Evolutionary conservation across 2,329 filamentous ascomycete species (phyloP).

Genomic region (Ramichloridium luteum): DNA sequence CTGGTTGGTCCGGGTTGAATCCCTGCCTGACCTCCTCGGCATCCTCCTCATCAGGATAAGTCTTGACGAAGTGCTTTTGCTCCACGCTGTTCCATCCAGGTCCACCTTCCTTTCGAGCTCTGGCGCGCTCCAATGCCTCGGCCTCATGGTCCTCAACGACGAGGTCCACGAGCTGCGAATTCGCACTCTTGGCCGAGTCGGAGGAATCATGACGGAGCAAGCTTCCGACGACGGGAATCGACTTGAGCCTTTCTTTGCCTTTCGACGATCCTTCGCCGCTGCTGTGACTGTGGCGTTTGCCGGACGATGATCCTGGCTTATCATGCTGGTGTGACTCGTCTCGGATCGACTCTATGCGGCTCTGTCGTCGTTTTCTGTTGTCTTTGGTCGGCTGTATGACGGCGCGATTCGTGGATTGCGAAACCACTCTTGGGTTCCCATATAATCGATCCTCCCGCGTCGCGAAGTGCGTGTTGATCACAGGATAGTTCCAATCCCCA

Average conservation of each 20-base stretch:
- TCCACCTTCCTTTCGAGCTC: constrained; percentile 50
- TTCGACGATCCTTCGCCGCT: constrained; percentile 11
- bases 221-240: constrained; percentile 24
- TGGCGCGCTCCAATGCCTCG: constrained; percentile 49
- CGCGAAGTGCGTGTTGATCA: constrained; percentile 73
- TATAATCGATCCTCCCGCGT: constrained; percentile 54
- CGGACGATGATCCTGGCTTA: constrained; percentile 16
- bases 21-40: constrained; percentile 43
- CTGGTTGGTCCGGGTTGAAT: constrained; percentile 39
- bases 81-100: constrained; percentile 47
- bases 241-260: constrained; percentile 16
- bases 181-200: constrained; percentile 39
- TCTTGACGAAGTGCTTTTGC: constrained; percentile 42
- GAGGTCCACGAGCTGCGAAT: constrained; percentile 53
- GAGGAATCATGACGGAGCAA: constrained; percentile 38
- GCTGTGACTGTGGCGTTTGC: constrained; percentile 30
- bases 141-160: constrained; percentile 53
- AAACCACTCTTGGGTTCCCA: constrained; percentile 40
- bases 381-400: constrained; percentile 41
- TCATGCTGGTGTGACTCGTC: constrained; percentile 29
- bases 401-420: constrained; percentile 43
- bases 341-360: constrained; percentile 34
- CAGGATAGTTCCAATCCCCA: constrained; percentile 94
- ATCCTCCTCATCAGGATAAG: constrained; percentile 35
- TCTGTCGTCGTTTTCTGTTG: constrained; percentile 36